Conservation (phyloP, 208 protist species). For the Leishmania martiniquensis region DNA sequence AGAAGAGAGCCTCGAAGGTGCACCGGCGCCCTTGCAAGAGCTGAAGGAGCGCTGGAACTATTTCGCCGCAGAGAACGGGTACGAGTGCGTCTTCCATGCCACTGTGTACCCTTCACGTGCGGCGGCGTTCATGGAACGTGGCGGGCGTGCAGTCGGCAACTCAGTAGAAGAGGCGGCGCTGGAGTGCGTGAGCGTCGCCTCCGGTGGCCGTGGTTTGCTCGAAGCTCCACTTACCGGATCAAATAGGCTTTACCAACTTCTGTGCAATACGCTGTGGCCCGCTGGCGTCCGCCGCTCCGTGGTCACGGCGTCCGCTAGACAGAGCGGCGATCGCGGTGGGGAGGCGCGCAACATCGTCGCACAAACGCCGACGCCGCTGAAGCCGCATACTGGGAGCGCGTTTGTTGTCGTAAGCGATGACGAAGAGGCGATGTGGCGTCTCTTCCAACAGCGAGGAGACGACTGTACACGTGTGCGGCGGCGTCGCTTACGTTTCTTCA, state of each 20-base stretch:
- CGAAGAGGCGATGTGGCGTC: conserved; percentile 6
- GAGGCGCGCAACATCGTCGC: neutral
- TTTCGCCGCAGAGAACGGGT: conserved; percentile 35
- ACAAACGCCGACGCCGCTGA: neutral
- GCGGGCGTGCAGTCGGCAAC: neutral
- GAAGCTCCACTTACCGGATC: conserved; percentile 41
- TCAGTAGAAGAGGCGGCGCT: neutral
- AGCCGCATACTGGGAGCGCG: neutral
- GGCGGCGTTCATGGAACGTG: neutral
- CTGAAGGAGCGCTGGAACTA: conserved; percentile 25
- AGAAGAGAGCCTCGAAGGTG: neutral
- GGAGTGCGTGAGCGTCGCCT: conserved; percentile 8
- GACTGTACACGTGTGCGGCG: neutral
- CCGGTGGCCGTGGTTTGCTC: conserved; percentile 39
- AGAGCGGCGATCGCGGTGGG: neutral
- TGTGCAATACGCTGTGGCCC: conserved; percentile 71
- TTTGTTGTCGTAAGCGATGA: conserved; percentile 30
- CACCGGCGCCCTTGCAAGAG: neutral
- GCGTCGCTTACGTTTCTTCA: conserved; percentile 28
- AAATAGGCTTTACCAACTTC: conserved; percentile 50
- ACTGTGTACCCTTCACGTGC: neutral
- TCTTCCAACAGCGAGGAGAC: neutral
- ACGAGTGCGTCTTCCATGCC: conserved; percentile 31
- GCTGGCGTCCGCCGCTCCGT: neutral
- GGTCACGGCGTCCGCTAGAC: neutral